Base-by-base conservation (phyloP, 441 rosid genomes). In the Populus hybrid region DNA sequence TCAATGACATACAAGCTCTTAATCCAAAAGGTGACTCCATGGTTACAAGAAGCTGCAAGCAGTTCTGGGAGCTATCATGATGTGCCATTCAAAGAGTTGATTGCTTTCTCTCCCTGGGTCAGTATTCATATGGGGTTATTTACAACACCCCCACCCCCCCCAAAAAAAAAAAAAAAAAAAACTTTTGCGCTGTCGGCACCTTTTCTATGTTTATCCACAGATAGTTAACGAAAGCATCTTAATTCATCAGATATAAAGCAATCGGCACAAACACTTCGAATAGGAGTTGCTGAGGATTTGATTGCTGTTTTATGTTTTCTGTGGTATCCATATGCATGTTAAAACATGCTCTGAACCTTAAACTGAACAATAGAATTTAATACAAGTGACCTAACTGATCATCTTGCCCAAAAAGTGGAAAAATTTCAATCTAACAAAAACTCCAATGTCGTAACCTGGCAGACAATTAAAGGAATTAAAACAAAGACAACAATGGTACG, bases 11-110 rank as follows among this genome's bases (percentile, higher is more conserved):
- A 81, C 92, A 93, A 87, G 81, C 79, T 81, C 92, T 87, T 26
- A 92, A 80, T 86, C 92, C 67, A 92, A 84, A 88, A 87, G 89
- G 80, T 77, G 96, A 67, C 70, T 83, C 35, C 86, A 87, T 69
- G 99, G 98, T 73, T 95, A 95, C 92, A 93, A 89, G 91, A 93
- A 90, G 89, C 90, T 95, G 81, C 95, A 93, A 88, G 98, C 91
- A 77, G 89, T 95, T 82, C 85, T 95, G 82, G 90, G 90, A 84
- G 94, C 95, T 80, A 75, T 94, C 85, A 93, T 95, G 99, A 83
- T 95, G 79, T 95, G 98, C 24, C 99, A 97, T 68, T 89, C 99
- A 76, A 93, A 95, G 90, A 97, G 99, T 40, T 93, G 78, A 69
- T 77, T 76, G 35, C 50, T 38, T 76, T 40, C 46, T 40, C 42